Percentiles rank a stretch among this genome's conserved stretches.
These are phyloP conservation scores for Chaetomium sp. DNA, from an alignment of 2,329 filamentous ascomycete species.

Conservation along the genomic window DNA sequence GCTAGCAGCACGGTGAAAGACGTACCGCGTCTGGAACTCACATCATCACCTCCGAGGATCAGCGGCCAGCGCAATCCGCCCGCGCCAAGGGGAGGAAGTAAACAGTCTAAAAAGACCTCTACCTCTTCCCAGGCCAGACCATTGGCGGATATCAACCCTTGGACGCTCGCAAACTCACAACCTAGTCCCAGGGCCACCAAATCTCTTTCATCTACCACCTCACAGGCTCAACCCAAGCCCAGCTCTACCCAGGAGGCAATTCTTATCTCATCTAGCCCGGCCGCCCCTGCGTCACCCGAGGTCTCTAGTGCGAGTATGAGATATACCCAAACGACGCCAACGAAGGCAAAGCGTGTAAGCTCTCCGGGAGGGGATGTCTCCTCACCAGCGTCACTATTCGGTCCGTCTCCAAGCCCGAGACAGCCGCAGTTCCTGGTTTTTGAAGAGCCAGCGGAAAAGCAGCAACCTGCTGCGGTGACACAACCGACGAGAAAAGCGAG, in stretches of 20 bases:
- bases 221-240: constrained; percentile 9
- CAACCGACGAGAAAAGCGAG: constrained; percentile 14
- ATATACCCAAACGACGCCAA: constrained; percentile 2
- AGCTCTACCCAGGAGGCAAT: constrained; percentile 30
- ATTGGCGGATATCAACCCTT: constrained; percentile 42
- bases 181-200: constrained; percentile 37
- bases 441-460: constrained; percentile 46
- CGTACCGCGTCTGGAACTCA: constrained; percentile 7
- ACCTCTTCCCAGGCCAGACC: constrained; percentile 27
- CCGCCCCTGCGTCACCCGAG: constrained; percentile 20
- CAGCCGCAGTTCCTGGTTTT: constrained; percentile 3
- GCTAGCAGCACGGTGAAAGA: constrained; percentile 14
- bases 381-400: constrained; percentile 1
- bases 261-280: constrained; percentile 38
- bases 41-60: constrained; percentile 11
- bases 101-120: constrained; percentile 34
- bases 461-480: constrained; percentile 27
- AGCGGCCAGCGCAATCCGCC: constrained; percentile 7
- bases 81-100: constrained; percentile 34
- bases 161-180: constrained; percentile 46
- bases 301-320: constrained; percentile 4
- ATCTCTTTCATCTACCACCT: constrained; percentile 16
- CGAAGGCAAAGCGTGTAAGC: constrained; percentile 4
- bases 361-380: background rate
- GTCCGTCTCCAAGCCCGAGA: constrained; percentile 6